Evolutionary conservation across 192 early-diverging fungal species (phyloP), one percentile per base, ranked within the genome.

Genomic region (Backusella macrospora): DNA sequence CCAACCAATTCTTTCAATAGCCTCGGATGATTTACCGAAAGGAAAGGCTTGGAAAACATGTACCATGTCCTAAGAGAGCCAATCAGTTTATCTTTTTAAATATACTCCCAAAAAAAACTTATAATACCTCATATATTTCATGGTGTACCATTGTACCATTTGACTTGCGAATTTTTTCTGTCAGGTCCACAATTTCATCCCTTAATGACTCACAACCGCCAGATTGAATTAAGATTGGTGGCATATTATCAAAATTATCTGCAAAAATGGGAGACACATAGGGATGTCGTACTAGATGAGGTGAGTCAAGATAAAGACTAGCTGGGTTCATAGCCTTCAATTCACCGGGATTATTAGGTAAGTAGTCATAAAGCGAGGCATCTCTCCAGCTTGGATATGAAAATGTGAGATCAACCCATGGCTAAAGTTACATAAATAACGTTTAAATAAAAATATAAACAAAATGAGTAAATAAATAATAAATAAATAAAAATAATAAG

Each of bases 351-450:
- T 79, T 78, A 15, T 72, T 15, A 4, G 82, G 76, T 15, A 81
- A 68, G 49, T 84, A 68, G 38, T 69, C 82, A 73, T 80, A 80
- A 37, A 71, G 38, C 1, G 72, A 68, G 44, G 84, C 79, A 18
- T 73, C 73, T 10, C 73, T 78, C 86, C 86, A 87, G 21, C 82
- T 84, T 6, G 80, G 76, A 62, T 83, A 81, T n/a, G 69, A 78
- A 81, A 85, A 85, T 5, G 86, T 83, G 48, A 87, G 62, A 70
- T 87, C 86, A 29, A 87, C 78, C 82, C 86, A 87, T 21, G 86
- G 86, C 84, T 87, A 76, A 40, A 34, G 18, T 42, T 15, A 37
- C 37, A 18, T 40, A 8, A 16, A 34, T 34, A 39, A 65, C 64
- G 64, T 34, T 48, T 70, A 65, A 55, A 18, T 55, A 43, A 18